phyloP scores from a whole-genome alignment of 306 rosid species.

The Casuarina glauca region DNA sequence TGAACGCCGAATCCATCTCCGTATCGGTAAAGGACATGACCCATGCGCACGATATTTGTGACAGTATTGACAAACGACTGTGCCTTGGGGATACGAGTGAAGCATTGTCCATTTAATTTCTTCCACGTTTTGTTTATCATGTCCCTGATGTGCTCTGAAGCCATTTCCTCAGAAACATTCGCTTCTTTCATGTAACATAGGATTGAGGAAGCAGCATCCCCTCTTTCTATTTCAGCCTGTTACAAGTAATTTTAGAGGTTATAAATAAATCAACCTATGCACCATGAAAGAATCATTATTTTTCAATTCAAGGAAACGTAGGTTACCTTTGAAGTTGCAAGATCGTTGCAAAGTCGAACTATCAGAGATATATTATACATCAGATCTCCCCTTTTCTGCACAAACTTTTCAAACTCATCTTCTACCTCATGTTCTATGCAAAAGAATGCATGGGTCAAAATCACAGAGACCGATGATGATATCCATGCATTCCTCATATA shows the following conservation, averaged over 20 bases:
- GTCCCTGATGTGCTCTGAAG: constrained; percentile 32
- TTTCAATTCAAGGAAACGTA: too few relatives aligned
- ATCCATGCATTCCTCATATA: constrained; percentile 54
- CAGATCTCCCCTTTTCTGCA: constrained; percentile 23
- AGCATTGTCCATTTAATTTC: constrained; percentile 38
- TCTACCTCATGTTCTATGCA: constrained; percentile 22
- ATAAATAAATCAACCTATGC: too few relatives aligned
- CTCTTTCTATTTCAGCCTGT: constrained; percentile 65
- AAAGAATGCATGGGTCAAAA: constrained; percentile 40
- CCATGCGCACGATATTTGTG: too few relatives aligned
- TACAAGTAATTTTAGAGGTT: too few relatives aligned
- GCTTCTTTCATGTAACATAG: constrained; percentile 51
- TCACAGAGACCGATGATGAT: too few relatives aligned
- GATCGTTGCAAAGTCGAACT: constrained; percentile 37
- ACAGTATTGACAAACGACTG: too few relatives aligned
- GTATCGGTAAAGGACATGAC: too few relatives aligned
- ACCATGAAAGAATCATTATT: not conserved
- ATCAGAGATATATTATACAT: constrained; percentile 34
- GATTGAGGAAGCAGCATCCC: constrained; percentile 62
- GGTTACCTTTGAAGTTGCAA: constrained; percentile 36
- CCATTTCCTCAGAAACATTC: constrained; percentile 43
- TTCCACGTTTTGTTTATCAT: constrained; percentile 46
- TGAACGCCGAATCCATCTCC: too few relatives aligned
- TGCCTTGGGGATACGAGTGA: not conserved
- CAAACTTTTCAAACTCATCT: constrained; percentile 21